A percentile compares a stretch with the other conserved stretches of the same genome.
These are phyloP conservation scores for Didymella lethalis DNA, from an alignment of 2,329 filamentous ascomycete genomes.

Conservation along the genomic window DNA sequence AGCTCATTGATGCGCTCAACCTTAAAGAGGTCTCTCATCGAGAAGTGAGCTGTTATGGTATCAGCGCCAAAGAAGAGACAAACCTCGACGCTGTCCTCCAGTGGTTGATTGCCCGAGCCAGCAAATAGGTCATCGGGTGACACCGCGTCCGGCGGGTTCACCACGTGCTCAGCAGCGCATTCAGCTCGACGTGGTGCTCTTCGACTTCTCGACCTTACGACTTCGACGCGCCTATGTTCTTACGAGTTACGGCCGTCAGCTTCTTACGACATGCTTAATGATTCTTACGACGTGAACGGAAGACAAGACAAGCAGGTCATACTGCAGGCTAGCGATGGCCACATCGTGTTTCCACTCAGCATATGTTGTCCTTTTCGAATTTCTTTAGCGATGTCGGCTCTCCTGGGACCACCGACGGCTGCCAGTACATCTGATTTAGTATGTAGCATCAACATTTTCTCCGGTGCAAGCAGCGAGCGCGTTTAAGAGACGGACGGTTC, in stretches of 20 bases:
- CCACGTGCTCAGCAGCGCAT: conserved; percentile 36
- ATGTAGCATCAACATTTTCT: conserved; percentile 18
- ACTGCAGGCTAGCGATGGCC: conserved; percentile 59
- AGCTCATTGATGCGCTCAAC: conserved; percentile 91
- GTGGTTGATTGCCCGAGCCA: conserved; percentile 92
- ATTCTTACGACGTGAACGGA: conserved; percentile 61
- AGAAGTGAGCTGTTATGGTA: conserved; percentile 97
- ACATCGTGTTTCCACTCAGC: conserved; percentile 51
- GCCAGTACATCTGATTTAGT: conserved; percentile 13
- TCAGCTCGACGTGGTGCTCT: conserved; percentile 31
- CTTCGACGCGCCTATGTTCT: conserved; percentile 48
- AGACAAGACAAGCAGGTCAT: conserved; percentile 58
- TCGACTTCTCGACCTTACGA: conserved; percentile 38
- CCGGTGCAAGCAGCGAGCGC: conserved; percentile 15
- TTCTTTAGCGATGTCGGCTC: conserved; percentile 9
- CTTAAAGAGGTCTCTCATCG: conserved; percentile 88
- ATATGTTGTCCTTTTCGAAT: conserved; percentile 28
- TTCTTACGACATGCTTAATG: conserved; percentile 57
- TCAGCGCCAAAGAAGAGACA: conserved; percentile 98
- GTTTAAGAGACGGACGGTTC: conserved; percentile 9
- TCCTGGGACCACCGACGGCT: background rate
- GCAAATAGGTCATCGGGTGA: conserved; percentile 40
- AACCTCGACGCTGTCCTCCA: conserved; percentile 97
- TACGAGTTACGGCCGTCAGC: conserved; percentile 46
- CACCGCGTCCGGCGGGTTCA: conserved; percentile 37